Evolutionary conservation across 2,329 filamentous ascomycete species (phyloP).

Genomic region (Trichoderma sp.): DNA sequence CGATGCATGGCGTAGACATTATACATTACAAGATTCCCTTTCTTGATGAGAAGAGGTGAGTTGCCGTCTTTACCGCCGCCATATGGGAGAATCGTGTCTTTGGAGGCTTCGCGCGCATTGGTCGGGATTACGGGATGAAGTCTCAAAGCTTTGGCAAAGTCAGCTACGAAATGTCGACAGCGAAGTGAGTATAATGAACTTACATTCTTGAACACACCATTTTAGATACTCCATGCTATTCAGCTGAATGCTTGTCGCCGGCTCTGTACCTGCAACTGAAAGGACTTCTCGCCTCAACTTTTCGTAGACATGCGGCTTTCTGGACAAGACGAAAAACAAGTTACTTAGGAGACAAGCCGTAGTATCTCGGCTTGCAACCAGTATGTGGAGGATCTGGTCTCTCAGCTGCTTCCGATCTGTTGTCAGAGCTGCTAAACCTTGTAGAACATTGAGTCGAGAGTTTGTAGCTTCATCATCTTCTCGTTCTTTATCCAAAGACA

Average conservation of each 20-base stretch:
- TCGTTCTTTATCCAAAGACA: conserved; percentile 36
- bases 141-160: conserved; percentile 46
- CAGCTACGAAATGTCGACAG: background rate
- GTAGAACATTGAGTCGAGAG: conserved; percentile 51
- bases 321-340: conserved; percentile 49
- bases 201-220: conserved; percentile 62
- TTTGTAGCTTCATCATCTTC: conserved; percentile 31
- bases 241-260: conserved; percentile 54
- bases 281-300: conserved; percentile 52
- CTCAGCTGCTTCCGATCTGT: conserved; percentile 46
- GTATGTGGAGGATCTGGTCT: conserved; percentile 50
- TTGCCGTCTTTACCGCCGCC: conserved; percentile 56
- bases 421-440: conserved; percentile 53
- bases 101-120: conserved; percentile 46
- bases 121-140: conserved; percentile 55
- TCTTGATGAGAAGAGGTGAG: conserved; percentile 53
- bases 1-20: conserved; percentile 50
- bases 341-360: conserved; percentile 51
- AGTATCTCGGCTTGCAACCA: conserved; percentile 52
- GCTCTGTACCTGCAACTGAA: conserved; percentile 36
- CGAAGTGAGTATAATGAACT: conserved; percentile 29
- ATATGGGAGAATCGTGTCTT: conserved; percentile 54
- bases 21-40: conserved; percentile 51
- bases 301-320: conserved; percentile 46
- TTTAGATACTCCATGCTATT: conserved; percentile 59